Percentiles rank a stretch among this genome's conserved stretches.
These are phyloP conservation scores for Colletotrichum higginsianum DNA, from an alignment of 2,329 filamentous ascomycete genomes.

Conservation along the genomic window DNA sequence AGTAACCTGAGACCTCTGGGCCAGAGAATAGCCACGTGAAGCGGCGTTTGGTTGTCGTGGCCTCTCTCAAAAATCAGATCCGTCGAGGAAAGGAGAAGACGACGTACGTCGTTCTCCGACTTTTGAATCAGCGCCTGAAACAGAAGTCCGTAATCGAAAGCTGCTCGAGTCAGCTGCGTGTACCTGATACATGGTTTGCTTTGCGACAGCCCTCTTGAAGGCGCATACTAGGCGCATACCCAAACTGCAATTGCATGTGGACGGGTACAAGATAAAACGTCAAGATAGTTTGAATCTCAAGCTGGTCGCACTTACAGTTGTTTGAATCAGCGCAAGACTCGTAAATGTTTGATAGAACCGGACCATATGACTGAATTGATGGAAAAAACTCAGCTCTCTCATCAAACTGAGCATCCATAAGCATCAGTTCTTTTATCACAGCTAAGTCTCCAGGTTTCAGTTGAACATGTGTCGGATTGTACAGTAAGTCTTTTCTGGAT, in stretches of 20 bases:
- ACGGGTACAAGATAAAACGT: too few relatives aligned
- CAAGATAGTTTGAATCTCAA: background rate
- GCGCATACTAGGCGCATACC: too few relatives aligned
- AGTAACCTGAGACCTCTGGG: background rate
- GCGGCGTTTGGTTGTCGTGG: background rate
- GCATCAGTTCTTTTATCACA: background rate
- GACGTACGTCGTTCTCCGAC: background rate
- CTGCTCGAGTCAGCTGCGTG: background rate
- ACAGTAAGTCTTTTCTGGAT: too few relatives aligned
- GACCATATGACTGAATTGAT: too few relatives aligned
- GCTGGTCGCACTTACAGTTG: background rate
- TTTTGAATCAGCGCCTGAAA: background rate
- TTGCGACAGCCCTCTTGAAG: rapidly evolving
- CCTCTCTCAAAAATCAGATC: background rate
- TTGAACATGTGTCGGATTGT: too few relatives aligned
- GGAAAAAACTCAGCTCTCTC: background rate
- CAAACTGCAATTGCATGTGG: too few relatives aligned
- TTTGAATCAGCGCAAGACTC: background rate
- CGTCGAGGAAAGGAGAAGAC: background rate
- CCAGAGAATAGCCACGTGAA: slow-evolving; percentile 2
- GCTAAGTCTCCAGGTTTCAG: background rate
- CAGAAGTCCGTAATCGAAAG: background rate
- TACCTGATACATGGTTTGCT: too few relatives aligned
- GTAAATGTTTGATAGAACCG: too few relatives aligned
- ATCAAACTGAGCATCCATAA: background rate